Conservation (phyloP, 768 basidiomycete species). For the Suillus fuscotomentosus region DNA sequence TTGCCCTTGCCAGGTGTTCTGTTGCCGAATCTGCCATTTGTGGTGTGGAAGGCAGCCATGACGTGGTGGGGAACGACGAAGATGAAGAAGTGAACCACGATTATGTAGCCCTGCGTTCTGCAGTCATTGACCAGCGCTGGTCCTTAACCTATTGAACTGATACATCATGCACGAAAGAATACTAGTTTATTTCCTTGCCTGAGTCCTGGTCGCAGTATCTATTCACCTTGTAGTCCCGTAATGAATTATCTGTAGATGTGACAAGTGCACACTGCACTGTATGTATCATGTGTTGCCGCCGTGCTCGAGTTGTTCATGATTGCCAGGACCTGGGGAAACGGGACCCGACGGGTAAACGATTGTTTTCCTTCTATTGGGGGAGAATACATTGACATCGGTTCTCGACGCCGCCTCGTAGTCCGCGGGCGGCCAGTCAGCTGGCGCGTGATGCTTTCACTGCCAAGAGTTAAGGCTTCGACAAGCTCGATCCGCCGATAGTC, state of each 20-base stretch:
- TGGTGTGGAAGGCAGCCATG: conserved; percentile 33
- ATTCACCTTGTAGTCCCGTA: background rate
- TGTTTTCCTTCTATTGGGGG: background rate
- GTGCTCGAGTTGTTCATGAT: background rate
- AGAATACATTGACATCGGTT: background rate
- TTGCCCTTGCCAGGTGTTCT: conserved; percentile 24
- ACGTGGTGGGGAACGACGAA: conserved; percentile 31
- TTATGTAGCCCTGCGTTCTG: background rate
- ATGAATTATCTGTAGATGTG: background rate
- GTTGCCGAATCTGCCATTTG: conserved; percentile 30
- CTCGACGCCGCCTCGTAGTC: background rate
- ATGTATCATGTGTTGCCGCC: background rate
- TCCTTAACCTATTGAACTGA: background rate
- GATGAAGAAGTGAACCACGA: background rate
- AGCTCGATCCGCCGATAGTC: background rate
- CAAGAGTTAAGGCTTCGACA: background rate
- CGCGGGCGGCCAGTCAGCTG: background rate
- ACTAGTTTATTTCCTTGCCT: background rate
- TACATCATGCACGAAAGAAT: background rate
- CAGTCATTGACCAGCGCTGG: background rate
- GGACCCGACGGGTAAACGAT: background rate
- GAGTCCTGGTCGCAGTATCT: background rate
- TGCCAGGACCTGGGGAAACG: background rate
- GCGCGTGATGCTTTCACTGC: background rate
- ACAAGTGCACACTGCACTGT: background rate